Evolutionary conservation across 2,329 filamentous ascomycete species (phyloP).

Genomic region (Trichoderma hamatum): DNA sequence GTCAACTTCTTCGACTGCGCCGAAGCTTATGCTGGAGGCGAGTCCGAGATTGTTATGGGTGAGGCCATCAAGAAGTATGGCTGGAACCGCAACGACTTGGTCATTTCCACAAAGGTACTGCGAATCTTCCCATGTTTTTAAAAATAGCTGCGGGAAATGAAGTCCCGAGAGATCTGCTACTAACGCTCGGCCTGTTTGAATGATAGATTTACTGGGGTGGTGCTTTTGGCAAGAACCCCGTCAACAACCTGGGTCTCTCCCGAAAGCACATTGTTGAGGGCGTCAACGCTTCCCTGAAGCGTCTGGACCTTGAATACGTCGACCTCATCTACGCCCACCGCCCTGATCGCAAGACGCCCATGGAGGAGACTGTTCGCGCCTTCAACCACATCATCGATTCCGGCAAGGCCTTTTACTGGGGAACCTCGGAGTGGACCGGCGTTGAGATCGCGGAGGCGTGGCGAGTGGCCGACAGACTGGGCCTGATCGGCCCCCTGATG

Average conservation of each 20-base stretch:
- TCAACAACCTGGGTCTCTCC: constrained; percentile 69
- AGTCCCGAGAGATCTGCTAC: neutral
- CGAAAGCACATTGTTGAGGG: constrained; percentile 73
- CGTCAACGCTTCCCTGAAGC: constrained; percentile 60
- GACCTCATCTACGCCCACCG: constrained; percentile 72
- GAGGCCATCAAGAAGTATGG: constrained; percentile 61
- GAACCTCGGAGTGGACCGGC: constrained; percentile 69
- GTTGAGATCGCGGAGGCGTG: constrained; percentile 67
- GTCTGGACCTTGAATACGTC: constrained; percentile 62
- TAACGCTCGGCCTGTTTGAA: neutral
- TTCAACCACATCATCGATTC: constrained; percentile 72
- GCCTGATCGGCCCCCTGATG: constrained; percentile 64
- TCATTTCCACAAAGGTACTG: constrained; percentile 61
- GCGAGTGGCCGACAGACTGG: constrained; percentile 61
- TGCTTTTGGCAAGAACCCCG: constrained; percentile 61
- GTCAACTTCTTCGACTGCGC: constrained; percentile 68
- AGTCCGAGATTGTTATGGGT: constrained; percentile 66
- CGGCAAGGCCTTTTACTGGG: constrained; percentile 72
- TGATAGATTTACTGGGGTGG: constrained; percentile 65
- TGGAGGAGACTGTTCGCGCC: constrained; percentile 70
- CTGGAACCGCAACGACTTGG: constrained; percentile 64
- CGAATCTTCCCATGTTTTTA: neutral
- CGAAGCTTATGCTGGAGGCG: constrained; percentile 60
- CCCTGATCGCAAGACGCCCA: constrained; percentile 67
- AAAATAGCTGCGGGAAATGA: neutral